Evolutionary conservation across 352 stramenopile species (phyloP).

Genomic region (Globisporangium lucens): DNA sequence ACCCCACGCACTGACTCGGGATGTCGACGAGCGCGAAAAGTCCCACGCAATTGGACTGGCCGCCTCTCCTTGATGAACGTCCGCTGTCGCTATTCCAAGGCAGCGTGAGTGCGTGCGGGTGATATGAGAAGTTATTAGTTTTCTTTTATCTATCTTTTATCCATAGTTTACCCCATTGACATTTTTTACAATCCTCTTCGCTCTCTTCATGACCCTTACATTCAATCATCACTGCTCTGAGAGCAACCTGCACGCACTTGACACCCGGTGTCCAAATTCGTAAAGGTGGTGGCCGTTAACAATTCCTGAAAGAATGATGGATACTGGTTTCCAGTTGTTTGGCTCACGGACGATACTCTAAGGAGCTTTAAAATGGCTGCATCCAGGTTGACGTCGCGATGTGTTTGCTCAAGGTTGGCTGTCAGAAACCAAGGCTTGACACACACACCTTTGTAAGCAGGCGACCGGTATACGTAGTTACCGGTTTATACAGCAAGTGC

Average conservation of each 20-base stretch:
- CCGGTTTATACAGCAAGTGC: neutral
- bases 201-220: neutral
- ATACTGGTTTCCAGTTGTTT: too few species aligned
- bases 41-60: conserved; percentile 11
- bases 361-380: too few species aligned
- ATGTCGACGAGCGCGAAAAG: conserved; percentile 2
- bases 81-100: conserved; percentile 41
- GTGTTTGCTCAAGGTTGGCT: too few species aligned
- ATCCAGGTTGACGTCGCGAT: too few species aligned
- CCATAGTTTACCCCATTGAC: too few species aligned
- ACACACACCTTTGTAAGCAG: neutral
- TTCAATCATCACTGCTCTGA: neutral
- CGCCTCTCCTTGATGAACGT: conserved; percentile 36
- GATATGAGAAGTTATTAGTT: conserved; percentile 26
- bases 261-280: too few species aligned
- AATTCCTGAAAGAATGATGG: too few species aligned
- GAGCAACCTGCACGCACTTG: too few species aligned
- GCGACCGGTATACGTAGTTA: neutral
- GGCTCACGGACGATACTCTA: too few species aligned
- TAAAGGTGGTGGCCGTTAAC: too few species aligned
- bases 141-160: neutral
- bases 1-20: conserved; percentile 11
- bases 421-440: too few species aligned
- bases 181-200: neutral
- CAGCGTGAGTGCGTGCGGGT: conserved; percentile 35